Evolutionary conservation across 2,329 filamentous ascomycete genomes (phyloP), one percentile per base, ranked within the genome.

Genomic region (Esteya vermicola): DNA sequence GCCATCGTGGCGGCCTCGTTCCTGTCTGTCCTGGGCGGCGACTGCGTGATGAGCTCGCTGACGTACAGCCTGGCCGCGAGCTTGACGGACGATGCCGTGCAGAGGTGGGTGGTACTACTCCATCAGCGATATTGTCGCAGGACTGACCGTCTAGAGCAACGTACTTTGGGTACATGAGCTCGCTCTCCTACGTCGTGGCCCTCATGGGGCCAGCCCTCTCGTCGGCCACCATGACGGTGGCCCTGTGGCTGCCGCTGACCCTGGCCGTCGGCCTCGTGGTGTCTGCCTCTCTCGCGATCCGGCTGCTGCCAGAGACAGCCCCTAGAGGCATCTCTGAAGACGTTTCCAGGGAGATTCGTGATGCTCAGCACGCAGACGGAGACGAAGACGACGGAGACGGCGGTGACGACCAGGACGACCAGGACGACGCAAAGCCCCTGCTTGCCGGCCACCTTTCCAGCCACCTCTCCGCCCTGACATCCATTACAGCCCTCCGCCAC

Each of bases 1-100:
- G 58, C 62, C 19, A 58, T 68, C 4, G 47, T 65, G 5, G 52
- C 53, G 0, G 63, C 60, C 0, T 61, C 66, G 0, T 50, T 54
- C 2, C 54, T 68, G 2, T 68, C 65, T 0, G 45, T 67, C 1
- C 54, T 70, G 0, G 66, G 66, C 2, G 65, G 65, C 13, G 66
- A 69, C 43, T 69, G 65, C 21, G 63, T 69, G 13, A 64, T 70
- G 48, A 67, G 67, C 43, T 68, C 66, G 18, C 60, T 69, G 32
- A 57, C 62, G 3, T 69, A 68, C 38, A 52, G 61, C 2, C 56
- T 68, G 6, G 63, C 64, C 0, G 61, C 66, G 1, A 54, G 57
- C 2, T 50, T 65, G 19, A 63, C 64, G 0, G 59, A 65, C 6
- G 63, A 68, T 37, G 54, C 58, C 33, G 57, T 63, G 10, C 49